Conservation (phyloP, 2,329 filamentous ascomycete genomes). For the Colletotrichum sp. region DNA sequence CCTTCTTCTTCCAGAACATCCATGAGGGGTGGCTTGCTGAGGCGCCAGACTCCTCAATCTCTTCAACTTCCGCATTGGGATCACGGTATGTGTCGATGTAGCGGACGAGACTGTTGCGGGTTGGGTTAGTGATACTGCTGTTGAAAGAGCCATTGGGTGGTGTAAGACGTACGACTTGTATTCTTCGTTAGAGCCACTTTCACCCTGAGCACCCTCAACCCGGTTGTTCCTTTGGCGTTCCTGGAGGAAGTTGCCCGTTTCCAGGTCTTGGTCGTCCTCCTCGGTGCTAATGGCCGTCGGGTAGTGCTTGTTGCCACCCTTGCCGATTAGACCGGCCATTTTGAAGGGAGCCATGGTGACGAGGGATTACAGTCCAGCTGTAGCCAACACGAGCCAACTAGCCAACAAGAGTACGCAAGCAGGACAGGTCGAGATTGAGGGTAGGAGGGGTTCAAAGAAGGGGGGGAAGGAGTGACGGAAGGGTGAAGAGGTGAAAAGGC, state of each 20-base stretch:
- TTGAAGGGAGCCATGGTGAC: constrained; percentile 18
- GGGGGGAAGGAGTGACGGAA: constrained; percentile 14
- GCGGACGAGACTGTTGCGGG: constrained; percentile 22
- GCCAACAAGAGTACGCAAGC: constrained; percentile 6
- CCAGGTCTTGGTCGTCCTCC: constrained; percentile 21
- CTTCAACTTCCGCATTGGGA: constrained; percentile 31
- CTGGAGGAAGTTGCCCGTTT: constrained; percentile 23
- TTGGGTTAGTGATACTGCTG: not conserved
- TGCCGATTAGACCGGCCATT: constrained; percentile 22
- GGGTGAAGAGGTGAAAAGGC: constrained; percentile 15
- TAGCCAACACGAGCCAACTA: constrained; percentile 10
- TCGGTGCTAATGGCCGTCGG: constrained; percentile 19
- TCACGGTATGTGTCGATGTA: constrained; percentile 45
- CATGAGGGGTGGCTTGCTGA: constrained; percentile 36
- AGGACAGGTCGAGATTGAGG: constrained; percentile 2
- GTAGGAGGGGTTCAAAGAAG: not conserved
- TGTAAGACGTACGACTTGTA: constrained; percentile 20
- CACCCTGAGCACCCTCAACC: constrained; percentile 15
- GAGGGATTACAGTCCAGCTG: constrained; percentile 23
- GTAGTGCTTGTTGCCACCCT: constrained; percentile 23
- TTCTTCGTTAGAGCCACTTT: constrained; percentile 16
- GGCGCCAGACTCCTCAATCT: constrained; percentile 30
- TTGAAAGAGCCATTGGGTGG: not conserved
- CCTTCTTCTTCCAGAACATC: constrained; percentile 37
- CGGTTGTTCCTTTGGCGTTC: constrained; percentile 21